Percentiles rank a stretch among this genome's conserved stretches.
Conservation (phyloP, 257 asterid species). For the Echium plantagineum region DNA sequence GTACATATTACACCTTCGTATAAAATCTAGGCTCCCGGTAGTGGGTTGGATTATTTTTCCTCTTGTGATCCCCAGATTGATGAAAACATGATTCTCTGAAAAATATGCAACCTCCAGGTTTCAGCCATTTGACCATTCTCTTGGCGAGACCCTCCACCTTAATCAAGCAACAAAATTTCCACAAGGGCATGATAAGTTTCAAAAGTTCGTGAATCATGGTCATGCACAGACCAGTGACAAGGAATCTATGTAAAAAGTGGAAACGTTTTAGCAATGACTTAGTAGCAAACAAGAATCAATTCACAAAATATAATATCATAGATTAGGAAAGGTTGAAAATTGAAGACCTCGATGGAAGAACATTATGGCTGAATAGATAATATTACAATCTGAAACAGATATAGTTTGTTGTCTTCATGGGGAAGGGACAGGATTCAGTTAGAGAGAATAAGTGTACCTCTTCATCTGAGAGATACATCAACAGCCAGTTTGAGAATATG, state of each 20-base stretch:
- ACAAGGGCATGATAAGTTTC: background rate
- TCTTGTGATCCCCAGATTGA: slow-evolving; percentile 88
- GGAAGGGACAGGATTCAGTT: background rate
- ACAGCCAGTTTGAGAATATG: slow-evolving; percentile 85
- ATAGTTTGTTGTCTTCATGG: background rate
- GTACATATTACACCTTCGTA: slow-evolving; percentile 49
- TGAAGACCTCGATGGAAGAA: background rate
- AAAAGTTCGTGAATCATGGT: no score
- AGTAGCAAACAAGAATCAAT: background rate
- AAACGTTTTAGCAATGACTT: background rate
- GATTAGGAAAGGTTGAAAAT: background rate
- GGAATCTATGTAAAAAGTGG: background rate
- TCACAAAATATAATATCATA: background rate
- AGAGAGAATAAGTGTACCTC: slow-evolving; percentile 35
- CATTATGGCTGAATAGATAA: background rate
- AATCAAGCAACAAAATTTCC: slow-evolving; percentile 8
- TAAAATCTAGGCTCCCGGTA: slow-evolving; percentile 91
- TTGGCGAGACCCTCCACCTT: slow-evolving; percentile 63
- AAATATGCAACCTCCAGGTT: slow-evolving; percentile 84
- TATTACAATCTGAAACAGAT: background rate
- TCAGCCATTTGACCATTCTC: slow-evolving; percentile 82
- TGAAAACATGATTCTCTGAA: slow-evolving; percentile 97
- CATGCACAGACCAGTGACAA: background rate
- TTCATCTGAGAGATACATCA: slow-evolving; percentile 89
- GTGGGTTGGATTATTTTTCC: slow-evolving; percentile 80